Conservation (phyloP, 345 rosid genomes). For the Gossypioides kirkii region DNA sequence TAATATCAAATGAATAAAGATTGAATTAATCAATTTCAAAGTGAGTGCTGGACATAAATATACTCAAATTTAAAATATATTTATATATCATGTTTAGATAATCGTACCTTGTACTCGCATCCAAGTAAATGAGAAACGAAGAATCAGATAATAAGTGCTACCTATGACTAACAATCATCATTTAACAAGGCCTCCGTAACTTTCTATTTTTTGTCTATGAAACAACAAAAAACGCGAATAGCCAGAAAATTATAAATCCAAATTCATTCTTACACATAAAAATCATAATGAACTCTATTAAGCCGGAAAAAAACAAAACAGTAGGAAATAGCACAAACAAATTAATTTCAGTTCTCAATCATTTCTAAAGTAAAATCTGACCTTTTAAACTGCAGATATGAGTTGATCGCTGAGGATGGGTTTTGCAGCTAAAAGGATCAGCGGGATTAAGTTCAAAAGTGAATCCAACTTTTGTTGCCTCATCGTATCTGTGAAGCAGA, state of each 20-base stretch:
- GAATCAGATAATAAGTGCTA: not conserved
- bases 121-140: no score
- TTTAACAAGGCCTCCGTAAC: not conserved
- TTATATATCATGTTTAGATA: no score
- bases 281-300: conserved; percentile 20
- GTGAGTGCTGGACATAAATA: no score
- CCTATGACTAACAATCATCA: not conserved
- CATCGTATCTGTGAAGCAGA: conserved; percentile 75
- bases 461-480: conserved; percentile 12
- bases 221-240: not conserved
- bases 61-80: no score
- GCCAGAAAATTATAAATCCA: not conserved
- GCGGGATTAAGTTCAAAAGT: conserved; percentile 18
- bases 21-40: no score
- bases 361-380: conserved; percentile 19
- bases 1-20: no score
- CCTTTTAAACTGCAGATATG: conserved; percentile 24
- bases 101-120: no score
- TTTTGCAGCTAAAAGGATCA: conserved; percentile 10
- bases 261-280: conserved; percentile 1
- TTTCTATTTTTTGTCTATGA: not conserved
- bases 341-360: conserved; percentile 20
- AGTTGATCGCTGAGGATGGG: not conserved
- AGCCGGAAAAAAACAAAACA: not conserved
- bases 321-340: conserved; percentile 21